Conservation (phyloP, 1,284 basidiomycete genomes). For the Ganoderma resinaceum region DNA sequence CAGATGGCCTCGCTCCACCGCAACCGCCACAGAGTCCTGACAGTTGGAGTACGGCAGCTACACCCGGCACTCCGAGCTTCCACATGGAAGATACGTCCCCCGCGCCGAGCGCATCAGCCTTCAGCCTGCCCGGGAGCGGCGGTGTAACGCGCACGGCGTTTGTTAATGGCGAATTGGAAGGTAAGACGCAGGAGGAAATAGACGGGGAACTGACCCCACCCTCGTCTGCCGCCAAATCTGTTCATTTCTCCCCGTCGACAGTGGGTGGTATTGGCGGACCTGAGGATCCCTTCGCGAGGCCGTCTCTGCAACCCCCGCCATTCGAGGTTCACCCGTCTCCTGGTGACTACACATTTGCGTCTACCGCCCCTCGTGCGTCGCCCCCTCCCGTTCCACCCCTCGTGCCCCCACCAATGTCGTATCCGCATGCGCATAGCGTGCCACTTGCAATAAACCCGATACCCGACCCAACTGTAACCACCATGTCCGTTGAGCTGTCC, state of each 20-base stretch:
- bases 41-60: conserved; percentile 69
- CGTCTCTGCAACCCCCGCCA: not conserved
- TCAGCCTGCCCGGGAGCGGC: conserved; percentile 7
- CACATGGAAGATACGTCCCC: conserved; percentile 12
- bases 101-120: conserved; percentile 4
- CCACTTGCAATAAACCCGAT: not conserved
- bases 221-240: conserved; percentile 44
- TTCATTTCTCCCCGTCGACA: conserved; percentile 56
- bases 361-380: conserved; percentile 22
- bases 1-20: conserved; percentile 25
- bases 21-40: conserved; percentile 50
- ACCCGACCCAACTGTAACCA: conserved; percentile 36
- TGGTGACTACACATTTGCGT: not conserved
- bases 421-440: conserved; percentile 8
- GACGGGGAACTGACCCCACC: conserved; percentile 28
- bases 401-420: conserved; percentile 21
- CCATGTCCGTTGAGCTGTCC: conserved; percentile 58
- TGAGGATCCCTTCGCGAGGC: conserved; percentile 20
- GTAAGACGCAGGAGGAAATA: conserved; percentile 27
- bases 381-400: conserved; percentile 1
- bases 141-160: conserved; percentile 19
- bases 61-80: conserved; percentile 52
- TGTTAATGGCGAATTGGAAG: conserved; percentile 40
- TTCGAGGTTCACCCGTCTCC: not conserved
- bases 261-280: not conserved